Percentiles rank a stretch among this genome's conserved stretches.
phyloP scores from a whole-genome alignment of 371 early-diverging fungal species.

The Syncephalastrum sp. region DNA sequence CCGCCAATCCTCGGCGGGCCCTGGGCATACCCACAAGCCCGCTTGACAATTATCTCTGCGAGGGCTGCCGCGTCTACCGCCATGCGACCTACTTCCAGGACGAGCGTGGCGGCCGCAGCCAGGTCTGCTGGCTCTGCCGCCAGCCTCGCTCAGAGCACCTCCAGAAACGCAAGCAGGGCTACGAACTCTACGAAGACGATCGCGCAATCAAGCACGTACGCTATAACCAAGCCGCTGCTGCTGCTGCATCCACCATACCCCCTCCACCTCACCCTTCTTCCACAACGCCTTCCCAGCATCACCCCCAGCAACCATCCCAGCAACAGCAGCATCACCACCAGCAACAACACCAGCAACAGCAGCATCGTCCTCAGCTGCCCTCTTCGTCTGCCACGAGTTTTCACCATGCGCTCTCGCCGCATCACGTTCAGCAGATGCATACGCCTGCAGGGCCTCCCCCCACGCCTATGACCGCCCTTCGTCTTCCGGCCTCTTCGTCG shows the following conservation, averaged over 20 bases:
- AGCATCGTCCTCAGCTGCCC: conserved; percentile 10
- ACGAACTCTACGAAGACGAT: conserved; percentile 13
- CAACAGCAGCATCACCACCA: conserved; percentile 12
- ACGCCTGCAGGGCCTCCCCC: conserved; percentile 5
- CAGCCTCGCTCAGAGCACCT: conserved; percentile 7
- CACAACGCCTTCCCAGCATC: conserved; percentile 8
- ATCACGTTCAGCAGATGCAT: conserved; percentile 10
- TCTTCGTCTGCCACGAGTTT: neutral
- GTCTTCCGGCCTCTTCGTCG: conserved; percentile 8
- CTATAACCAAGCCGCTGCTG: conserved; percentile 7
- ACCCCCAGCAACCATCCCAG: conserved; percentile 3
- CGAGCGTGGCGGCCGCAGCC: conserved; percentile 12
- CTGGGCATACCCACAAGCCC: conserved; percentile 1
- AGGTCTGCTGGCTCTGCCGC: conserved; percentile 16
- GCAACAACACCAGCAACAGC: conserved; percentile 10
- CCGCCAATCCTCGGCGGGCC: neutral
- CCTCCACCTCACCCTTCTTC: no score
- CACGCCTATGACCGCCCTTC: conserved; percentile 7
- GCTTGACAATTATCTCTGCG: conserved; percentile 11
- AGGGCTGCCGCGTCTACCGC: conserved; percentile 9
- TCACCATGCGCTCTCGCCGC: conserved; percentile 4
- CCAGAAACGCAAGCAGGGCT: conserved; percentile 16
- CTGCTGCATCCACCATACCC: no score
- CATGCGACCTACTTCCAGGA: conserved; percentile 11
- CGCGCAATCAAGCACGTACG: conserved; percentile 15